These are phyloP conservation scores for Carallia brachiata DNA, from an alignment of 345 rosid genomes.

Conservation along the genomic window DNA sequence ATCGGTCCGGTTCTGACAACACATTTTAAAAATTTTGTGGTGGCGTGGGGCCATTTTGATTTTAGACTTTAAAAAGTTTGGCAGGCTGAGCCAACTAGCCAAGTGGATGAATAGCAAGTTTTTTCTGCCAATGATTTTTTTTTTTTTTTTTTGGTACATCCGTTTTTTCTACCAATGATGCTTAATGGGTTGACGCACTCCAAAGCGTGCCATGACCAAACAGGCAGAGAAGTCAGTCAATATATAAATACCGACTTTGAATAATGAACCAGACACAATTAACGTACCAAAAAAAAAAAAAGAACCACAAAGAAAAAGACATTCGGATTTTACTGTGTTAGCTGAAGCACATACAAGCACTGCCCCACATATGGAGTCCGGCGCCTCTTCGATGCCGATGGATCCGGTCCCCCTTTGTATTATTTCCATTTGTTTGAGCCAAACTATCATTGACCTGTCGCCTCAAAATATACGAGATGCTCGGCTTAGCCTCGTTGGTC, in stretches of 20 bases:
- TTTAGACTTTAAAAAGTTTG: too few relatives aligned
- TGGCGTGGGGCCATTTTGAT: too few relatives aligned
- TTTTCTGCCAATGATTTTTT: too few relatives aligned
- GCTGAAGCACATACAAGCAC: neutral
- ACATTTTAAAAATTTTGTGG: too few relatives aligned
- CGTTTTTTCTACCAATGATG: too few relatives aligned
- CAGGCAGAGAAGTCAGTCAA: neutral
- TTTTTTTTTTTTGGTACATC: too few relatives aligned
- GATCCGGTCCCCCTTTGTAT: neutral
- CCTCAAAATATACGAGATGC: neutral
- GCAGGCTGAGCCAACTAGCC: too few relatives aligned
- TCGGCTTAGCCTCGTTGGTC: too few relatives aligned
- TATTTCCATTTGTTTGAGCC: neutral
- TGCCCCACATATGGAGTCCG: neutral
- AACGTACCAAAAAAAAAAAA: too few relatives aligned
- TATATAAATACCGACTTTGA: neutral
- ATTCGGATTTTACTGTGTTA: neutral
- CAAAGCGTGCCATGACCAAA: neutral
- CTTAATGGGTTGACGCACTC: too few relatives aligned
- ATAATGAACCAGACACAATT: conserved; percentile 4
- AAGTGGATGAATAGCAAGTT: too few relatives aligned
- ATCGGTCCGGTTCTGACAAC: too few relatives aligned
- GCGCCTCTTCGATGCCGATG: neutral
- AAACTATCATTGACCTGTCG: neutral
- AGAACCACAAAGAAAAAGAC: neutral